Conservation (phyloP, 805 yeast genomes). For the Isabelozyma heimii region DNA sequence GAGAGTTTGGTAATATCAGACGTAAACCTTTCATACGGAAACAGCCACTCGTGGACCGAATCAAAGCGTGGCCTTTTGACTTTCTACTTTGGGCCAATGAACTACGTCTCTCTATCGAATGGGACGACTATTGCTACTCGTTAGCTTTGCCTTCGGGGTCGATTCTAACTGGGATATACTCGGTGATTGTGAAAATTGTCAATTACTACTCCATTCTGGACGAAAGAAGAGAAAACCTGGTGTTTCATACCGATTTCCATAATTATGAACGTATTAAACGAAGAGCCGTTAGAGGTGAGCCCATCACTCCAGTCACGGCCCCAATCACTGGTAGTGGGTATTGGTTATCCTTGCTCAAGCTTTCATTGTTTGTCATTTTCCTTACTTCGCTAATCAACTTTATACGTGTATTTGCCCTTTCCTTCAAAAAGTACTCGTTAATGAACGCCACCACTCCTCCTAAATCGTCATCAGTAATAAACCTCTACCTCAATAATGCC, state of each 20-base stretch:
- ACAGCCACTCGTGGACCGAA: constrained; percentile 26
- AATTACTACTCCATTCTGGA: constrained; percentile 23
- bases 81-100: constrained; percentile 34
- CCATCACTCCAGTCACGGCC: background rate
- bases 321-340: background rate
- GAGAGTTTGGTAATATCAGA: background rate
- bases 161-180: constrained; percentile 12
- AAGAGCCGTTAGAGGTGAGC: constrained; percentile 2
- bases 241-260: constrained; percentile 34
- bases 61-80: constrained; percentile 37
- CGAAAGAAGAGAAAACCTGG: constrained; percentile 24
- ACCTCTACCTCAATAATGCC: constrained; percentile 3
- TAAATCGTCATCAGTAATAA: background rate
- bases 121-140: constrained; percentile 35
- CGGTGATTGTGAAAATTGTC: constrained; percentile 17
- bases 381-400: constrained; percentile 13
- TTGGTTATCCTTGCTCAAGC: background rate
- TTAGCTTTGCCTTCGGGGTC: constrained; percentile 31
- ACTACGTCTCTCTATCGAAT: constrained; percentile 34
- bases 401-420: constrained; percentile 9
- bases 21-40: constrained; percentile 15
- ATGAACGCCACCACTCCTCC: constrained; percentile 17
- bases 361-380: constrained; percentile 6
- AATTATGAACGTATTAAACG: constrained; percentile 30
- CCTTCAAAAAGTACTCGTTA: constrained; percentile 28